phyloP scores from a whole-genome alignment of 129 eudicot species.

The Flaveria robusta region DNA sequence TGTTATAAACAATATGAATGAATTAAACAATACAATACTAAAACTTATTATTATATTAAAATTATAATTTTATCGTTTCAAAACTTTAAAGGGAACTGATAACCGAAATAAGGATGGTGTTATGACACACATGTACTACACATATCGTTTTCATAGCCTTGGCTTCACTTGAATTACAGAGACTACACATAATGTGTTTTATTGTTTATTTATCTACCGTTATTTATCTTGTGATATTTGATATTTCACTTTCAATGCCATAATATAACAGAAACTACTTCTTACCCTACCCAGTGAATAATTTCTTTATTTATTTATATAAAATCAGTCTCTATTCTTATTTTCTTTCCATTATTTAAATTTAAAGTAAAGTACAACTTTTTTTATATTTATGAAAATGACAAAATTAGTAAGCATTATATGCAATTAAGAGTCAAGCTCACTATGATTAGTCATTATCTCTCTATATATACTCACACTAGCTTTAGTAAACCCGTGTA shows the following conservation, averaged over 20 bases:
- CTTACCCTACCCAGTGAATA: not conserved
- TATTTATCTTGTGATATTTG: conserved; percentile 32
- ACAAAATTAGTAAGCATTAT: too few relatives aligned
- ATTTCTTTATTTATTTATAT: not conserved
- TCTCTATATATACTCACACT: too few relatives aligned
- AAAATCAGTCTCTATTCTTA: not conserved
- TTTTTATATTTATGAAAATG: not conserved
- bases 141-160: conserved; percentile 17
- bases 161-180: conserved; percentile 17
- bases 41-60: too few relatives aligned
- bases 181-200: not conserved
- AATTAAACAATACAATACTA: too few relatives aligned
- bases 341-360: not conserved
- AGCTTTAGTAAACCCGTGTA: too few relatives aligned
- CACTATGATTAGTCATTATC: too few relatives aligned
- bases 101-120: too few relatives aligned
- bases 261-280: conserved; percentile 29
- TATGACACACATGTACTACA: not conserved
- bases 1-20: too few relatives aligned
- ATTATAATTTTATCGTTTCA: too few relatives aligned
- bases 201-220: not conserved
- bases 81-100: too few relatives aligned
- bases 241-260: conserved; percentile 39
- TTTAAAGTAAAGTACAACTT: not conserved
- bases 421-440: too few relatives aligned